Conservation (phyloP, 2,329 filamentous ascomycete species). For the Colletotrichum musicola region DNA sequence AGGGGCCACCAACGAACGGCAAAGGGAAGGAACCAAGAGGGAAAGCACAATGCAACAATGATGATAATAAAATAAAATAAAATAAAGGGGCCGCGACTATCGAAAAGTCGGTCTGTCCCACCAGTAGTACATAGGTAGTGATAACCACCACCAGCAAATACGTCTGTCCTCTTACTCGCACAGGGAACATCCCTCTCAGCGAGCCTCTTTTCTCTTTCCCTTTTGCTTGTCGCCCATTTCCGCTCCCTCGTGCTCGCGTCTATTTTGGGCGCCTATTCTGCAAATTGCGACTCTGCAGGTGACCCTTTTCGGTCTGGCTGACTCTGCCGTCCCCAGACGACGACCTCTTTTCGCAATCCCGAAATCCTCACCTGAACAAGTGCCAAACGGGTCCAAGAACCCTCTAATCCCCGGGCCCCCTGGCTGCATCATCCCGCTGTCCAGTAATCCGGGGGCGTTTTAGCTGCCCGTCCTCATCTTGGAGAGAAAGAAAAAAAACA, state of each 20-base stretch:
- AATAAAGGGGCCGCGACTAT: background rate
- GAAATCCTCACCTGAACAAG: slow-evolving; percentile 26
- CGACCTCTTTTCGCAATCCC: background rate
- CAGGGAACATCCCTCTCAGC: slow-evolving; percentile 30
- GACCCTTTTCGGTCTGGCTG: slow-evolving; percentile 6
- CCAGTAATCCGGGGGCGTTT: slow-evolving; percentile 32
- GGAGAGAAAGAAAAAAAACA: background rate
- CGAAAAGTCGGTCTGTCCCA: slow-evolving; percentile 31
- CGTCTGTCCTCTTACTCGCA: background rate
- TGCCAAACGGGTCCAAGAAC: slow-evolving; percentile 22
- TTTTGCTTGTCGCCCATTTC: background rate
- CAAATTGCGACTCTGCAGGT: slow-evolving; percentile 32
- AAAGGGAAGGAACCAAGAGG: background rate
- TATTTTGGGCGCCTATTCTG: slow-evolving; percentile 29
- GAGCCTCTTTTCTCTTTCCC: background rate
- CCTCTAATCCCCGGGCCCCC: slow-evolving; percentile 25
- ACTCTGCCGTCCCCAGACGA: background rate
- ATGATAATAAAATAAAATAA: background rate
- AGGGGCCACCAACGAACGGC: background rate
- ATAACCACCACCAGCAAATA: background rate
- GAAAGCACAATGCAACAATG: background rate
- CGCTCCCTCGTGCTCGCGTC: slow-evolving; percentile 24
- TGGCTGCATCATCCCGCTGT: slow-evolving; percentile 1
- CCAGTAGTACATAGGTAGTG: background rate
- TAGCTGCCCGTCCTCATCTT: slow-evolving; percentile 26